Base-by-base conservation (phyloP, 805 yeast species). In the Metschnikowia anglica region DNA sequence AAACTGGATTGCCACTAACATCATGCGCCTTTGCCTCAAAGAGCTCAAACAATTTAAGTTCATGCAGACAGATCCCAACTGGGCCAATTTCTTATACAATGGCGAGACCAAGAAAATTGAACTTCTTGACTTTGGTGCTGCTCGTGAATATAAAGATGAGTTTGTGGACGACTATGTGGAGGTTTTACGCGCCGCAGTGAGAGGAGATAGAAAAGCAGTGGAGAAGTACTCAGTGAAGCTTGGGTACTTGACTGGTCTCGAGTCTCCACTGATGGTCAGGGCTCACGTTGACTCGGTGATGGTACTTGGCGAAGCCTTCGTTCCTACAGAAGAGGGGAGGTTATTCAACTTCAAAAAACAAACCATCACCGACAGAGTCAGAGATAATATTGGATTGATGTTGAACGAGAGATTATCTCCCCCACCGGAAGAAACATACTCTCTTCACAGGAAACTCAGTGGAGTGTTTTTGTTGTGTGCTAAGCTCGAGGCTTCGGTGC, bases 11-110 rank as follows among this genome's bases (percentile, higher is more conserved):
- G 95, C 96, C 13, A 78, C 87, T 3, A 77, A 84, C 51, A 81
- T 93, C 39, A 85, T 93, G 96, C 77, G 88, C 51, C 72, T 93
- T 31, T 89, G 97, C 58, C 68, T 93, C 36, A 72, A 77, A 53
- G 99, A 93, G 65, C 86, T 93, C 61, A 87, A 89, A 11, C 70
- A 78, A 53, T 90, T 85, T 69, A 78, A 77, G 56, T 91, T 84
- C 67, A 93, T 93, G 99, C 99, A 93, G 67, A 91, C 98, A 1
- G 99, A 93, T 67, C 99, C 99, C 39, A 93, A 93, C 63, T 93
- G 99, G 99, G 97, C 99, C 34, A 93, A 93, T 63, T 93, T 93
- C 67, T 66, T 93, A 46, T 89, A 86, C 68, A 89, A 93, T 58
- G 72, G 72, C 25, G 53, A 68, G n/a, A 80, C 89, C 2, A 65